Conservation (phyloP, 176 grass and related monocot species). For the Aegilops sharonensis region DNA sequence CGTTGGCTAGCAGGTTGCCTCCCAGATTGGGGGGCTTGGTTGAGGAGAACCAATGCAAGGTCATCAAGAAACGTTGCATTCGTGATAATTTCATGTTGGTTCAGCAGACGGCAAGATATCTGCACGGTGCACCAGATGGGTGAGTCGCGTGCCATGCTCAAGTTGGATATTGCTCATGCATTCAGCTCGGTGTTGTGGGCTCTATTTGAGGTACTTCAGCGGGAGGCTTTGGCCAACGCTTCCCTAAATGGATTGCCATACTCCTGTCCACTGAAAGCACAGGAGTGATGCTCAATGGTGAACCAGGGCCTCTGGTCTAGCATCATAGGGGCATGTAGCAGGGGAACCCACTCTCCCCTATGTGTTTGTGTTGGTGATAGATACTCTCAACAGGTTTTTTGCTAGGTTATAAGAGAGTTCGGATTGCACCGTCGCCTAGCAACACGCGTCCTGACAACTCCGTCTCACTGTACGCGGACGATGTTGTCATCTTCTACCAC, state of each 20-base stretch:
- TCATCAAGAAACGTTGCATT: too few species aligned
- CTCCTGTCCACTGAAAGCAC: background rate
- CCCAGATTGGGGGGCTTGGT: background rate
- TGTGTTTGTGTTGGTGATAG: background rate
- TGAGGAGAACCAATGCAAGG: background rate
- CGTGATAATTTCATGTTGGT: background rate
- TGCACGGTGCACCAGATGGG: background rate
- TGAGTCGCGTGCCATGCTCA: background rate
- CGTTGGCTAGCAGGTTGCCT: background rate
- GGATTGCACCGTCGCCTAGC: background rate
- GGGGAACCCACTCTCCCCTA: background rate
- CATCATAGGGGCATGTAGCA: background rate
- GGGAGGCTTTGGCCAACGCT: background rate
- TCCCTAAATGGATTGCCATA: background rate
- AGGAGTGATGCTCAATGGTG: background rate
- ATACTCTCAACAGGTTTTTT: background rate
- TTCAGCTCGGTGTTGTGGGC: background rate
- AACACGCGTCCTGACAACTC: background rate
- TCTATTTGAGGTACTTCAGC: background rate
- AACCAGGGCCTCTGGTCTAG: background rate
- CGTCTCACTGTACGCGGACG: background rate
- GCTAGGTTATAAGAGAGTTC: background rate
- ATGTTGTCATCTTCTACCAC: background rate
- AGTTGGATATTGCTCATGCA: background rate
- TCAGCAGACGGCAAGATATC: background rate